Conservation (phyloP, 371 early-diverging fungal species). For the Apophysomyces variabilis region DNA sequence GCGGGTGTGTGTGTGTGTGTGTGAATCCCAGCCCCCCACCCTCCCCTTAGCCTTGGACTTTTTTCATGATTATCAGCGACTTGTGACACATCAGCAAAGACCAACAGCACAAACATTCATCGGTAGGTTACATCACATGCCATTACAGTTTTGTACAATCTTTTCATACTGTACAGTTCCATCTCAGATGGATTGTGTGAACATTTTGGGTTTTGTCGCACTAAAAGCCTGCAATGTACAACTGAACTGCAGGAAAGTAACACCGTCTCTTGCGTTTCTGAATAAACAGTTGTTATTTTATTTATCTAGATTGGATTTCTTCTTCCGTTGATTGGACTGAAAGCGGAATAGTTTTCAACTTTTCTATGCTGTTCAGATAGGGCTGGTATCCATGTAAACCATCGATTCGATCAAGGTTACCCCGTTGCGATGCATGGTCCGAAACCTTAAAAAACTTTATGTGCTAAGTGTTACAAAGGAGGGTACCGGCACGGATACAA, state of each 20-base stretch:
- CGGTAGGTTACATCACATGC: slow-evolving; percentile 5
- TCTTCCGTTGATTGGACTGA: not conserved
- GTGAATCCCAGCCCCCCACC: slow-evolving; percentile 1
- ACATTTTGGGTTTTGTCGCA: slow-evolving; percentile 4
- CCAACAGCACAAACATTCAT: slow-evolving; percentile 7
- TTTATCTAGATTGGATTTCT: not conserved
- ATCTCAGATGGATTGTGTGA: slow-evolving; percentile 7
- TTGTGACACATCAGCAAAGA: slow-evolving; percentile 4
- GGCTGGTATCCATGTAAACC: not conserved
- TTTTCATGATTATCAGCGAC: not conserved
- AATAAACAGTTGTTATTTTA: not conserved
- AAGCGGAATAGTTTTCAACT: not conserved
- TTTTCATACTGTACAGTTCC: not conserved
- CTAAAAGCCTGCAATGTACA: not conserved
- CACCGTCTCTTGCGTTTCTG: slow-evolving; percentile 1
- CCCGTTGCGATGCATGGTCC: slow-evolving; percentile 6
- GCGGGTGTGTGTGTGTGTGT: not conserved
- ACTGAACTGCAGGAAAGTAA: slow-evolving; percentile 6
- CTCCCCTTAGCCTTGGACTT: too few species aligned
- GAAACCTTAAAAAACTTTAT: slow-evolving; percentile 5
- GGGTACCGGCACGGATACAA: slow-evolving; percentile 5
- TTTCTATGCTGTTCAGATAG: not conserved
- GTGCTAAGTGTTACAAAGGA: not conserved
- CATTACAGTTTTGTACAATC: not conserved
- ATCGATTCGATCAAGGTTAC: not conserved